Evolutionary conservation across 73 alveolate genomes (phyloP), one percentile per base, ranked within the genome.

Genomic region (Stentor roeselii): DNA sequence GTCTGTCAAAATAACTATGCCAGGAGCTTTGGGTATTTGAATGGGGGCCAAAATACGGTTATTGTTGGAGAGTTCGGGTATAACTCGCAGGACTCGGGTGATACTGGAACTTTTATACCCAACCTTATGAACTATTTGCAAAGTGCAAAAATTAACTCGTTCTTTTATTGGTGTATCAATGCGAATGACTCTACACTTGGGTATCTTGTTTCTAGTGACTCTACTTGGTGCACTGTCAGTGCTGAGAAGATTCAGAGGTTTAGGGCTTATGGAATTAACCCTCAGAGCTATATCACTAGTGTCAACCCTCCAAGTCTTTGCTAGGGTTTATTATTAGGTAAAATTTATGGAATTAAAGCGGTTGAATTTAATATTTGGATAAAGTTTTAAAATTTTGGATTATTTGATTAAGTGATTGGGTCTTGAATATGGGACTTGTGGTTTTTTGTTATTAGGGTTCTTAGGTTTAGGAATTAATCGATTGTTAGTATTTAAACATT

Each of bases 21-120:
- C 30, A 50, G 21, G 21, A 11, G 67, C 67, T 50, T 50, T 50
- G 67, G 67, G 67, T 50, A 50, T 50, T 50, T 50, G 67, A 6
- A 50, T 6, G 67, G 67, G 67, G 21, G 21, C 67, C 67, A 50
- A 50, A 50, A 50, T 50, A 50, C 67, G 21, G 67, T 50, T 50
- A 50, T 50, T 50, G 67, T 50, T 50, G 67, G 67, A 50, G 67
- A 50, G 21, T 50, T 6, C 30, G 67, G 67, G 67, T 50, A 50
- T 50, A 50, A 50, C 21, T 50, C 67, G 21, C 6, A 50, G 67
- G 21, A 21, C 21, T 11, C 30, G 6, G 6, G 21, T 50, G 67
- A 50, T 50, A 50, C 21, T 21, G 21, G 21, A 11, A 50, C 67
- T 50, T 50, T 50, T 21, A 21, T 21, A 11, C 67, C 67, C 21